Percentiles rank a stretch among this genome's conserved stretches.
These are phyloP conservation scores for Pseudogymnoascus sp. DNA, from an alignment of 2,329 filamentous ascomycete genomes.

Conservation along the genomic window DNA sequence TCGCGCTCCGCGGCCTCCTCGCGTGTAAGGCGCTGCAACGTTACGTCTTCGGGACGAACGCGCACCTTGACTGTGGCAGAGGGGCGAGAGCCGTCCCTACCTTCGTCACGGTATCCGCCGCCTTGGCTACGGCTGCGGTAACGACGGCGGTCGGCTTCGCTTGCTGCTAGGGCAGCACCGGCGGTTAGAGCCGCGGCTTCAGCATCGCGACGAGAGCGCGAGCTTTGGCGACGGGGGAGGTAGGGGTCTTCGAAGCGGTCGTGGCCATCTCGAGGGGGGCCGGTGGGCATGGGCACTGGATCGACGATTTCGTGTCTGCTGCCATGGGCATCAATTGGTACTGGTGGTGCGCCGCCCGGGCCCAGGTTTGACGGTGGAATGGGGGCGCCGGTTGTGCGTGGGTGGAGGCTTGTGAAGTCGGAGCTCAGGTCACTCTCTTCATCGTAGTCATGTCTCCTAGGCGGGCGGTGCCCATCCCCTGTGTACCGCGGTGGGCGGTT, in stretches of 20 bases:
- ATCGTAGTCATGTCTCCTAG: conserved; percentile 30
- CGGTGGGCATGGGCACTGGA: conserved; percentile 42
- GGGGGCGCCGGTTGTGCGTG: conserved; percentile 28
- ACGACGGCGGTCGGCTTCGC: conserved; percentile 33
- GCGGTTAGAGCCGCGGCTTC: conserved; percentile 40
- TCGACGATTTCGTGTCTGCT: conserved; percentile 30
- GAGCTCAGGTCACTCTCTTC: conserved; percentile 21
- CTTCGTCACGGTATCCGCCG: conserved; percentile 17
- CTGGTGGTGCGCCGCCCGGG: conserved; percentile 17
- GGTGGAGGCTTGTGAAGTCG: conserved; percentile 21
- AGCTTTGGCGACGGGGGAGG: background rate
- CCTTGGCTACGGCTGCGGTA: conserved; percentile 12
- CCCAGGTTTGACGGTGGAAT: background rate
- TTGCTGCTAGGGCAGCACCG: conserved; percentile 39
- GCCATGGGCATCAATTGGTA: conserved; percentile 22
- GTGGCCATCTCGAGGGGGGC: conserved; percentile 42
- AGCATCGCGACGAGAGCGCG: conserved; percentile 26
- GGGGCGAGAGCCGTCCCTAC: conserved; percentile 27
- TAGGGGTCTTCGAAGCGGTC: conserved; percentile 32
- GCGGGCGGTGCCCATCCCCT: conserved; percentile 53
- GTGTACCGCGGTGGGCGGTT: conserved; percentile 57
- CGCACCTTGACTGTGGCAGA: conserved; percentile 49
- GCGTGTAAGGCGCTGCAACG: conserved; percentile 51
- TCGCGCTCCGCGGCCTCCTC: conserved; percentile 42
- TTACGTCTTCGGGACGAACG: conserved; percentile 55